These are phyloP conservation scores for Candida hispaniensis DNA, from an alignment of 805 yeast species.

Conservation along the genomic window DNA sequence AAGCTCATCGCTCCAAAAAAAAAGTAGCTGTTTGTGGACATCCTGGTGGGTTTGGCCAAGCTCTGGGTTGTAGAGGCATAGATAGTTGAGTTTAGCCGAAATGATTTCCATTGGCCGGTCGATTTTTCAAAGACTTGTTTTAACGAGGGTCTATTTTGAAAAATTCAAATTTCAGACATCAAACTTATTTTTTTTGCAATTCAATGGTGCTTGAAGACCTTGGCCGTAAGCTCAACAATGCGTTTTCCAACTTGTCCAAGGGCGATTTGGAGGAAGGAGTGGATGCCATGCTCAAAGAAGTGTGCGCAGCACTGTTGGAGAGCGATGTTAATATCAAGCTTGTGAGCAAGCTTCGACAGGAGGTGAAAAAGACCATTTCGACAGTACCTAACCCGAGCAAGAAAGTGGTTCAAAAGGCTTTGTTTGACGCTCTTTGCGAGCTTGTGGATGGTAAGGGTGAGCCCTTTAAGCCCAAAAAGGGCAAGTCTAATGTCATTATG, in stretches of 20 bases:
- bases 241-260: conserved; percentile 52
- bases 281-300: conserved; percentile 69
- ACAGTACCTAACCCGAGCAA: conserved; percentile 48
- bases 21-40: conserved; percentile 30
- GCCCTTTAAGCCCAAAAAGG: conserved; percentile 78
- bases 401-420: conserved; percentile 76
- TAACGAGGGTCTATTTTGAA: too few species aligned
- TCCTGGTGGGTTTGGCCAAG: conserved; percentile 28
- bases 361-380: conserved; percentile 50
- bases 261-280: conserved; percentile 55
- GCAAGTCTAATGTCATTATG: conserved; percentile 74
- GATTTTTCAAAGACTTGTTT: too few species aligned
- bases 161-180: too few species aligned
- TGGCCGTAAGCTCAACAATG: conserved; percentile 65
- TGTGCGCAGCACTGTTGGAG: conserved; percentile 81
- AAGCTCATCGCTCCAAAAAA: conserved; percentile 23
- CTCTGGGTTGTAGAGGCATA: conserved; percentile 33
- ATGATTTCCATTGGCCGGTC: conserved; percentile 14
- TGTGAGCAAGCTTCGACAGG: conserved; percentile 66
- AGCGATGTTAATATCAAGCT: conserved; percentile 87
- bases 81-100: conserved; percentile 16
- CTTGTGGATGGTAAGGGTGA: conserved; percentile 50
- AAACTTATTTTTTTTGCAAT: neutral
- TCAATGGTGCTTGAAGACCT: conserved; percentile 69
- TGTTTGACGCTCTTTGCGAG: conserved; percentile 82